These are phyloP conservation scores for Monilinia polystroma DNA, from an alignment of 2,329 filamentous ascomycete genomes.

Conservation along the genomic window DNA sequence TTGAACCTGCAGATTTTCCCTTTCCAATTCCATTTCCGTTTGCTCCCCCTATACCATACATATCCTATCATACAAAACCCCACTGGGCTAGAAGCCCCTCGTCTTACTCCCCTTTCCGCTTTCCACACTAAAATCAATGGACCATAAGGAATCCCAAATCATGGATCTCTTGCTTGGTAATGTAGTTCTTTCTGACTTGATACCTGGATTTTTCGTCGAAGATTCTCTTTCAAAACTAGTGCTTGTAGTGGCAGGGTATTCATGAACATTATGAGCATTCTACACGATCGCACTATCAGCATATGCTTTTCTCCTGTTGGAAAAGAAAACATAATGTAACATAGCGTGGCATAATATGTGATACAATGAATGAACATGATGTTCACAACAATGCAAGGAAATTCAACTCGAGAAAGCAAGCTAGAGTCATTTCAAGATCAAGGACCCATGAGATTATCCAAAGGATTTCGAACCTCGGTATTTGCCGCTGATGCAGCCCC, in stretches of 20 bases:
- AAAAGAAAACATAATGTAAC: background rate
- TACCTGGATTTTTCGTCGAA: background rate
- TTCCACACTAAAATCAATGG: slow-evolving; percentile 57
- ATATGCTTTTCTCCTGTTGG: slow-evolving; percentile 13
- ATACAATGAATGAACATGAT: background rate
- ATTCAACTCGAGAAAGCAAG: background rate
- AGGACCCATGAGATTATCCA: slow-evolving; percentile 37
- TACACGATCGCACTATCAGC: slow-evolving; percentile 33
- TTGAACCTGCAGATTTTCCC: no score
- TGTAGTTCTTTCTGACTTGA: slow-evolving; percentile 21
- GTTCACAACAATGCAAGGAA: background rate
- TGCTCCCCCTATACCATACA: background rate
- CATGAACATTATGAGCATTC: slow-evolving; percentile 22
- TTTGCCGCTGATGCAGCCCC: slow-evolving; percentile 24
- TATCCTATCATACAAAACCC: background rate
- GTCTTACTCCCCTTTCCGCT: slow-evolving; percentile 38
- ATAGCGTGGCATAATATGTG: background rate
- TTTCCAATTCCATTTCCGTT: no score
- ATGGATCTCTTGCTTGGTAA: slow-evolving; percentile 50
- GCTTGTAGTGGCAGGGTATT: background rate
- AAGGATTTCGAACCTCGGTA: slow-evolving; percentile 35
- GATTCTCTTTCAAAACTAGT: background rate
- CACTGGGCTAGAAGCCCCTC: background rate
- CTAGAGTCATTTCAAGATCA: slow-evolving; percentile 24
- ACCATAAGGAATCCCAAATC: slow-evolving; percentile 64